Conservation (phyloP, 2,329 filamentous ascomycete species). For the Ilyonectria sp. region DNA sequence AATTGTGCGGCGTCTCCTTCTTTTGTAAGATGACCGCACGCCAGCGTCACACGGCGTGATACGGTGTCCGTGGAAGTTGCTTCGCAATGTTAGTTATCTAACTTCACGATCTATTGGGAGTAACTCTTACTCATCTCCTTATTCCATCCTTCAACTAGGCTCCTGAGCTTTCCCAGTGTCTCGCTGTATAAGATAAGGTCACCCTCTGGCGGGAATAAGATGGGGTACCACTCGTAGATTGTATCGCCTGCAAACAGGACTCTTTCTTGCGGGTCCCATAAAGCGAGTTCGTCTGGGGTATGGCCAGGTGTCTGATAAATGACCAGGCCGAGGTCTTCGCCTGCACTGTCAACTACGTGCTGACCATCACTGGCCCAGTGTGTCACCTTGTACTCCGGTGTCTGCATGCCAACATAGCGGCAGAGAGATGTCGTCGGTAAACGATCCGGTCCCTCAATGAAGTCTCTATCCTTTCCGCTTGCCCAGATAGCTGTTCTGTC, state of each 20-base stretch:
- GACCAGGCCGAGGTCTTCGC: conserved; percentile 53
- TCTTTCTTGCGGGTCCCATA: conserved; percentile 60
- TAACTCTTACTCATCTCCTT: neutral
- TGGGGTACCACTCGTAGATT: conserved; percentile 56
- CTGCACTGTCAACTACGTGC: conserved; percentile 42
- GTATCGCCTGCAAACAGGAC: conserved; percentile 63
- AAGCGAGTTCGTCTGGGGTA: conserved; percentile 61
- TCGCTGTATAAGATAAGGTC: conserved; percentile 16
- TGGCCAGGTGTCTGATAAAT: conserved; percentile 63
- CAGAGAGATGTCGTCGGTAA: conserved; percentile 59
- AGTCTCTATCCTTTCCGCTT: conserved; percentile 54
- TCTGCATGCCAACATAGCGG: conserved; percentile 52
- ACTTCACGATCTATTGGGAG: neutral
- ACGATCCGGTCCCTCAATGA: conserved; percentile 53
- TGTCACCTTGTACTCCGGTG: conserved; percentile 58
- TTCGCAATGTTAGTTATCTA: neutral
- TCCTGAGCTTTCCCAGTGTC: conserved; percentile 30
- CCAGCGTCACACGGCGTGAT: neutral
- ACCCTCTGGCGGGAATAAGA: conserved; percentile 40
- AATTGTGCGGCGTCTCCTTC: neutral
- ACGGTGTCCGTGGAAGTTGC: neutral
- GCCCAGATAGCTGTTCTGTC: conserved; percentile 47
- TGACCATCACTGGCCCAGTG: conserved; percentile 58
- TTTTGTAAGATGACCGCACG: neutral
- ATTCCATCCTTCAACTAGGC: conserved; percentile 35